Evolutionary conservation across 768 basidiomycete genomes (phyloP), one percentile per base, ranked within the genome.

Genomic region (Lactarius sanguifluus): DNA sequence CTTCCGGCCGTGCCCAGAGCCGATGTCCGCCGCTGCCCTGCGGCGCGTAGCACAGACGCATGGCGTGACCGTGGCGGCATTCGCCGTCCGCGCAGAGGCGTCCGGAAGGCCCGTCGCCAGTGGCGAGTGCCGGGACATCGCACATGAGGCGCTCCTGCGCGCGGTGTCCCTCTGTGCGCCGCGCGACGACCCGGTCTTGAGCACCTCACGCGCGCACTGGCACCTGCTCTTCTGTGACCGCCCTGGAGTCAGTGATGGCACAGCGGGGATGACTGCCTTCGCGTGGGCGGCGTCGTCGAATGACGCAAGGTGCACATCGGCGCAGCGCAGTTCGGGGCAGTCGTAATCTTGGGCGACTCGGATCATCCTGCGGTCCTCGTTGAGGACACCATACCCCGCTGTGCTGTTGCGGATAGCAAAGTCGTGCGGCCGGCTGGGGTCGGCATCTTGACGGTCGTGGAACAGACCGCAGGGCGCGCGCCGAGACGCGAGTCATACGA

Each of bases 101-200:
- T 74, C 78, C 1, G 80, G 81, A 7, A 68, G 76, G 63, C 80
- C 77, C 59, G 81, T 84, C 64, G 82, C 76, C 23, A 79, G 79
- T 32, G 83, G 83, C 47, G 83, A 84, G 69, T 85, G 84, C 72
- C 85, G 85, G 85, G 83, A 85, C 74, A 72, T 86, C 40, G 84
- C 85, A 15, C 75, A 77, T 68, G 80, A 84, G 73, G 83, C 78
- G 38, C 76, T 86, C 62, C 77, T 78, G 62, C 76, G 78, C 59
- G 79, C 81, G 69, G 72, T 76, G 4, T 74, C 77, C 23, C 78
- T 74, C 71, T 59, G 36, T 13, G 78, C 80, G 65, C 75, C 80
- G 65, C 75, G 80, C 50, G 79, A 81, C 23, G 77, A 77, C 66
- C 83, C 84, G 45, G 73, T 85, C 18, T 80, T 78, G 50, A 82